Base-by-base conservation (phyloP, 2,329 filamentous ascomycete genomes). In the Xylariaceae sp. region DNA sequence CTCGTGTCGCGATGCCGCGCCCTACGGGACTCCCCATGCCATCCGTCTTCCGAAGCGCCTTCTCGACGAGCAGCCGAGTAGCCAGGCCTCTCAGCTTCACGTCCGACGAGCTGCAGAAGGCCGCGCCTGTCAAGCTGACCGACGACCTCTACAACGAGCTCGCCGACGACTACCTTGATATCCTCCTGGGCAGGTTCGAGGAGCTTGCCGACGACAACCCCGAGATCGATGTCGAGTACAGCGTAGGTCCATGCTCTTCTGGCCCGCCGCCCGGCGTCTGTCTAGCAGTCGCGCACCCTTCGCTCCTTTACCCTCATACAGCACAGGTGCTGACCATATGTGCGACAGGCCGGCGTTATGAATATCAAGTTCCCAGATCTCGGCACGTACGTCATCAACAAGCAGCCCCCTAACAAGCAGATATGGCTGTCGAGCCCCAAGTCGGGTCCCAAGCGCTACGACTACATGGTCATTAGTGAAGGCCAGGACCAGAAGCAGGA, bases 381-480 rank as follows among this genome's bases (percentile, higher is more conserved):
- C 32, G 88, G 89, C 42, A 90, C 77, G 19, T 98, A 93, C 56
- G 85, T 98, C 39, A 74, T 98, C 64, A 98, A 98, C 75, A 98
- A 98, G 63, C 92, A 98, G 60, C 92, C 92, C 0, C 88, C 90
- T 14, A 96, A 95, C 70, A 92, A 88, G 68, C 92, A 83, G 57
- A 94, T 98, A 55, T 98, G 92, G 92, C 77, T 96, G 29, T 92
- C 86, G 23, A 94, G 87, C 27, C 92, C 92, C 4, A 68, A 87
- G 34, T 89, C 85, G 5, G 92, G 92, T 0, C 92, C 92, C 11
- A 95, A 95, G 64, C 80, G 90, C 38, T 98, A 82, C 65, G 89
- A 96, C 60, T 98, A 85, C 75, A 83, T 94, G 35, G 58, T 89
- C 32, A 49, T 67, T 29, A 77, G 80, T 38, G 85, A 92, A 49